Conservation (phyloP, 2,329 filamentous ascomycete species). For the Scedosporium apiospermum region DNA sequence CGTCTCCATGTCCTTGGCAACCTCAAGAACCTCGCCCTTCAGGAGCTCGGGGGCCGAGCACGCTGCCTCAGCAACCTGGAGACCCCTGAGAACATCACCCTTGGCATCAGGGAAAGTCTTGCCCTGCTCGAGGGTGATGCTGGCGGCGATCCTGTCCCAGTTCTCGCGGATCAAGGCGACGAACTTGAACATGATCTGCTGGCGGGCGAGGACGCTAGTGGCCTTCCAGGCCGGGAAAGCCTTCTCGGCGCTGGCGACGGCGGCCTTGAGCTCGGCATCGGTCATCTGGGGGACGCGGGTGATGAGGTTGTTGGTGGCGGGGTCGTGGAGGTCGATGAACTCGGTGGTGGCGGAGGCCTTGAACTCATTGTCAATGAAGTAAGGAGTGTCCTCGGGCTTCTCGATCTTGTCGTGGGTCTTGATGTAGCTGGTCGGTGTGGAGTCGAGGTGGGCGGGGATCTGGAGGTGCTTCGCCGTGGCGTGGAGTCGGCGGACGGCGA, state of each 20-base stretch:
- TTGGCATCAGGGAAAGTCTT: conserved; percentile 79
- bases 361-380: conserved; percentile 77
- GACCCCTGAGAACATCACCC: conserved; percentile 70
- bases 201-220: conserved; percentile 62
- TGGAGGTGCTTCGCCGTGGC: conserved; percentile 47
- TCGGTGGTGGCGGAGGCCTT: conserved; percentile 55
- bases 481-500: conserved; percentile 43
- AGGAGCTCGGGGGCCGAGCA: conserved; percentile 73
- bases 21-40: conserved; percentile 75
- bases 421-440: conserved; percentile 53
- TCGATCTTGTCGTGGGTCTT: conserved; percentile 62
- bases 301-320: conserved; percentile 76
- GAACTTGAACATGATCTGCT: conserved; percentile 85
- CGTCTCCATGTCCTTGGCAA: conserved; percentile 86
- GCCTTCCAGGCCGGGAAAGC: conserved; percentile 67
- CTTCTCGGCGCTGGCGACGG: conserved; percentile 64
- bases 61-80: conserved; percentile 78
- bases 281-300: conserved; percentile 78
- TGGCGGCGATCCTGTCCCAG: conserved; percentile 75
- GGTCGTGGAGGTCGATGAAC: conserved; percentile 75
- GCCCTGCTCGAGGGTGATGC: conserved; percentile 80
- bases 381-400: conserved; percentile 61
- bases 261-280: conserved; percentile 63
- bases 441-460: conserved; percentile 41
- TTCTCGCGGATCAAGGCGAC: conserved; percentile 71